phyloP scores from a whole-genome alignment of 2,329 filamentous ascomycete genomes.

The Lachnellula cervina region DNA sequence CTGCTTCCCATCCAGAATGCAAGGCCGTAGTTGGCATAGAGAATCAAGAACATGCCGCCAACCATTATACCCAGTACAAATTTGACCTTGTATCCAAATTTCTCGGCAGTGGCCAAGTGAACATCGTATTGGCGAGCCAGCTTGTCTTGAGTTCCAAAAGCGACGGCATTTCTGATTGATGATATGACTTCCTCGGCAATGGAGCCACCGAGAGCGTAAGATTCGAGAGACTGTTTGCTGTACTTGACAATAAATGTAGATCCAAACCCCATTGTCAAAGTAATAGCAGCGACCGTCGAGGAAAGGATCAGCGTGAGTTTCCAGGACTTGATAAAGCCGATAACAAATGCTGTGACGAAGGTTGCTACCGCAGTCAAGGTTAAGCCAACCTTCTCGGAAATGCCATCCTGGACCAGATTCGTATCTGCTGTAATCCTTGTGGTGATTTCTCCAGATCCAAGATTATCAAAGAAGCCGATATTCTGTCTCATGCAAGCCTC shows the following conservation, averaged over 20 bases:
- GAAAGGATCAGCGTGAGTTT: conserved; percentile 85
- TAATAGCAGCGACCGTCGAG: conserved; percentile 74
- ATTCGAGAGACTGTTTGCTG: conserved; percentile 70
- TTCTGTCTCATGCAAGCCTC: conserved; percentile 81
- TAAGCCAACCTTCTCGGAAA: conserved; percentile 82
- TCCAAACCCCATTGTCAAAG: conserved; percentile 70
- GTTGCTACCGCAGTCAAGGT: conserved; percentile 72
- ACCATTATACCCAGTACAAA: conserved; percentile 71
- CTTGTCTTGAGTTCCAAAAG: conserved; percentile 90
- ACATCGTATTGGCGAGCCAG: conserved; percentile 80
- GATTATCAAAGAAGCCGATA: conserved; percentile 88
- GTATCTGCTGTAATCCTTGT: conserved; percentile 93
- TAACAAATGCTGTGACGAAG: conserved; percentile 83
- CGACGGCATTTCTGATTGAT: conserved; percentile 85
- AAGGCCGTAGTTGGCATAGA: conserved; percentile 83
- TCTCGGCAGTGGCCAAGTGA: conserved; percentile 68
- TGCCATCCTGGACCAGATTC: conserved; percentile 87
- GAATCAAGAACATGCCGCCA: conserved; percentile 73
- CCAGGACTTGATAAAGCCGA: conserved; percentile 89
- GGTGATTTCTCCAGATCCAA: conserved; percentile 88
- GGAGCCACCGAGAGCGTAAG: conserved; percentile 80
- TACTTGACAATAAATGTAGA: conserved; percentile 74
- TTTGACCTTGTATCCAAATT: conserved; percentile 73
- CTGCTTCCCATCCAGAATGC: conserved; percentile 84
- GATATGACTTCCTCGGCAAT: conserved; percentile 92